Percentiles rank a stretch among this genome's conserved stretches.
Evolutionary conservation across 208 protist species (phyloP).

Genomic region (Trichomonas gallinae): DNA sequence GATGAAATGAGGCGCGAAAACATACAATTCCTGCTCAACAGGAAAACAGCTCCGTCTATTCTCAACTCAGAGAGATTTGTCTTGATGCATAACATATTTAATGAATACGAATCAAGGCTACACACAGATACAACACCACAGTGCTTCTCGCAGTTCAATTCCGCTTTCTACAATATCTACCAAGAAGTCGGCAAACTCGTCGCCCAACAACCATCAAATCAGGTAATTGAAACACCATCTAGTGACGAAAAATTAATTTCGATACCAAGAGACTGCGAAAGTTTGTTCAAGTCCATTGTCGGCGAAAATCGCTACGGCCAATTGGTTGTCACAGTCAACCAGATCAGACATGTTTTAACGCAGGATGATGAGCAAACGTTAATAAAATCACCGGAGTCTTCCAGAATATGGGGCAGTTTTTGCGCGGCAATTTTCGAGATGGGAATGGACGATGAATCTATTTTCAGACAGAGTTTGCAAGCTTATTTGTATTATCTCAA

Average conservation of each 20-base stretch:
- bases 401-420: neutral
- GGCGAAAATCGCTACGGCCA: neutral
- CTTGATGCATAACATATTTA: neutral
- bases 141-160: neutral
- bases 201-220: too few relatives aligned
- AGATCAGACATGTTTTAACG: neutral
- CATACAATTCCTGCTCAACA: neutral
- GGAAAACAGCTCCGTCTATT: neutral
- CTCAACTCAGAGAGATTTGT: neutral
- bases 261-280: too few relatives aligned
- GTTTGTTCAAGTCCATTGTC: neutral
- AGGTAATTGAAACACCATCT: too few relatives aligned
- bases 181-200: neutral
- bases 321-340: neutral
- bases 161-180: neutral
- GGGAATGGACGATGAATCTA: too few relatives aligned
- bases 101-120: neutral
- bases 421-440: neutral
- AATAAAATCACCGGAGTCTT: neutral
- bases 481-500: neutral
- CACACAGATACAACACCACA: neutral
- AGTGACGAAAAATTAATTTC: too few relatives aligned
- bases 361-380: neutral
- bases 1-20: neutral
- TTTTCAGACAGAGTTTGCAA: neutral